Evolutionary conservation across 1,284 basidiomycete genomes (phyloP).

Genomic region (Rhizopogon parksii): DNA sequence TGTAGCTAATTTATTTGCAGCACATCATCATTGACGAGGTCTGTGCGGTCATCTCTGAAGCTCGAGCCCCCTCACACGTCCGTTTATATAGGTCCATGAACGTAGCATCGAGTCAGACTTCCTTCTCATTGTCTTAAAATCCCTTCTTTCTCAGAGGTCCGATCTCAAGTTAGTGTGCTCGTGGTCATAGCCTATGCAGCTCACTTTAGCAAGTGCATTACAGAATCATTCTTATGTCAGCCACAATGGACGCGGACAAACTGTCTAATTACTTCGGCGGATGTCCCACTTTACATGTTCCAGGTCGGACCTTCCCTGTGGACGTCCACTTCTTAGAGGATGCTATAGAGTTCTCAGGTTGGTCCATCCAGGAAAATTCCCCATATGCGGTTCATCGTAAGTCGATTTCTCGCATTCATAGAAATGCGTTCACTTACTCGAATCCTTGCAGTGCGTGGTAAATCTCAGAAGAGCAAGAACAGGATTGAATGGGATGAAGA

Average conservation of each 20-base stretch:
- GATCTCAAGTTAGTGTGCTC: slow-evolving; percentile 66
- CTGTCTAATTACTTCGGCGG: slow-evolving; percentile 90
- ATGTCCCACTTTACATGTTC: slow-evolving; percentile 85
- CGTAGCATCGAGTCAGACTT: slow-evolving; percentile 98
- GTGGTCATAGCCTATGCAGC: neutral
- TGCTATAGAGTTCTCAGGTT: slow-evolving; percentile 82
- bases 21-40: slow-evolving; percentile 71
- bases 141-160: slow-evolving; percentile 72
- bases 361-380: slow-evolving; percentile 79
- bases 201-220: neutral
- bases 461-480: slow-evolving; percentile 57
- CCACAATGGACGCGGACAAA: slow-evolving; percentile 92
- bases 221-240: slow-evolving; percentile 95
- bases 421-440: neutral
- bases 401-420: slow-evolving; percentile 17
- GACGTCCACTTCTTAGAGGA: slow-evolving; percentile 88
- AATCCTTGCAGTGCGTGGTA: slow-evolving; percentile 44
- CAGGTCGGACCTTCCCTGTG: slow-evolving; percentile 97
- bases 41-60: neutral
- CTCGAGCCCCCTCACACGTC: neutral
- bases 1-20: slow-evolving; percentile 3
- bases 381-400: slow-evolving; percentile 74
- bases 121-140: slow-evolving; percentile 90
- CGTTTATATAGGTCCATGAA: slow-evolving; percentile 62
- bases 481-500: slow-evolving; percentile 76